Conservation (phyloP, 139 green algal genomes). For the Spirogloea muscicola region DNA sequence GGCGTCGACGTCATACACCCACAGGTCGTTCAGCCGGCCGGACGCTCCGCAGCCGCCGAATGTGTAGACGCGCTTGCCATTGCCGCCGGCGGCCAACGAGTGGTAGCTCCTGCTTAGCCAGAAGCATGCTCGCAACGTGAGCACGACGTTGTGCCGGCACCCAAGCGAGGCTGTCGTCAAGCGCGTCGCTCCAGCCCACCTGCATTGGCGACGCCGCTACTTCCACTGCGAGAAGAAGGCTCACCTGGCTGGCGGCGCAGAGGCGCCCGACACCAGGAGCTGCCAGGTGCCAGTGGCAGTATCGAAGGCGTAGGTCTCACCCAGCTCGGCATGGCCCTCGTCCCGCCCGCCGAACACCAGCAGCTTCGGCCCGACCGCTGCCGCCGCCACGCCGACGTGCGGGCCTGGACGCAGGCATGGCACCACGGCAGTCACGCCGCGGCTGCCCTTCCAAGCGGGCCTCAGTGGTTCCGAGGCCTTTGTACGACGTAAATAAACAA, state of each 20-base stretch:
- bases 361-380: neutral
- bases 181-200: no score
- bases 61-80: constrained; percentile 48
- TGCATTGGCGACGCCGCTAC: no score
- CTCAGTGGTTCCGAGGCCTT: neutral
- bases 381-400: neutral
- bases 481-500: neutral
- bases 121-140: no score
- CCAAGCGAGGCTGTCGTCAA: no score
- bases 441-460: neutral
- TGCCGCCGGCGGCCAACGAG: constrained; percentile 28
- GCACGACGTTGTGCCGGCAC: no score
- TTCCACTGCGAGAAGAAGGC: no score
- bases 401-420: neutral
- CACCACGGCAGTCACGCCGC: neutral
- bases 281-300: neutral
- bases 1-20: constrained; percentile 42
- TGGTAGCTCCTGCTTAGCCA: constrained; percentile 45
- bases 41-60: constrained; percentile 63
- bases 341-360: constrained; percentile 10
- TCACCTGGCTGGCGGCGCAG: neutral
- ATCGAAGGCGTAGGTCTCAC: constrained; percentile 10
- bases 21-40: constrained; percentile 56
- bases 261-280: neutral
- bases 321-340: constrained; percentile 4